These are phyloP conservation scores for Quambalaria eucalypti DNA, from an alignment of 1,284 basidiomycete species.

Conservation along the genomic window DNA sequence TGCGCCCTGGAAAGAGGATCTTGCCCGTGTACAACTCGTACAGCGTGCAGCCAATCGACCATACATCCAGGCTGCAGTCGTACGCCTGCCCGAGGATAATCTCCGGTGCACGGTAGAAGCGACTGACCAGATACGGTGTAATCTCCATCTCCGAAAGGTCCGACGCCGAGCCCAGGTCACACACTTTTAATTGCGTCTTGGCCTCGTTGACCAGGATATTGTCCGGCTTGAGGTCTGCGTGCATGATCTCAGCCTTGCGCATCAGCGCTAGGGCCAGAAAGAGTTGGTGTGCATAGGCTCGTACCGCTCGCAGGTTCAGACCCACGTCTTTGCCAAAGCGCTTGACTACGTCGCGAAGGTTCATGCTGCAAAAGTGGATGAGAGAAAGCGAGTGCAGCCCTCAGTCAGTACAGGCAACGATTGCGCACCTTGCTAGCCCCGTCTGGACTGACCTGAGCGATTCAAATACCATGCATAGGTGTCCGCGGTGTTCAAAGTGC, in stretches of 20 bases:
- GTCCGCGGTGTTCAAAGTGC: slow-evolving; percentile 92
- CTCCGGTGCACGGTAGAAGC: slow-evolving; percentile 97
- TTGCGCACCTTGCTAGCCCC: background rate
- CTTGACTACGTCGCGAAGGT: slow-evolving; percentile 92
- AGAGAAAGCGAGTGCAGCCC: slow-evolving; percentile 2
- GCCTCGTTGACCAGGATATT: slow-evolving; percentile 67
- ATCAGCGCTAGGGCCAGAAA: slow-evolving; percentile 78
- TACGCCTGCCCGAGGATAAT: slow-evolving; percentile 95
- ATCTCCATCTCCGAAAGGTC: slow-evolving; percentile 91
- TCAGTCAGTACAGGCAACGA: background rate
- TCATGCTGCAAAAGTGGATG: slow-evolving; percentile 58
- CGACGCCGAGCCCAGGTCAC: slow-evolving; percentile 90
- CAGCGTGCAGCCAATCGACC: slow-evolving; percentile 94
- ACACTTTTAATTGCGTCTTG: slow-evolving; percentile 87
- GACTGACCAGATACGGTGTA: slow-evolving; percentile 92
- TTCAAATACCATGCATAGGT: slow-evolving; percentile 94
- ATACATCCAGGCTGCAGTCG: slow-evolving; percentile 85
- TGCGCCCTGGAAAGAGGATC: slow-evolving; percentile 90
- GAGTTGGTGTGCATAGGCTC: slow-evolving; percentile 92
- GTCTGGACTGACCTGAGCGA: slow-evolving; percentile 54
- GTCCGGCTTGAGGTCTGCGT: slow-evolving; percentile 70
- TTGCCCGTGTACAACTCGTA: slow-evolving; percentile 98
- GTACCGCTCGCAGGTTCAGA: slow-evolving; percentile 88
- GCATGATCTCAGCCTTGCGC: slow-evolving; percentile 83
- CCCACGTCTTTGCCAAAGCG: slow-evolving; percentile 98